Base-by-base conservation (phyloP, 495 filamentous ascomycete genomes). In the Penicillium silybi region DNA sequence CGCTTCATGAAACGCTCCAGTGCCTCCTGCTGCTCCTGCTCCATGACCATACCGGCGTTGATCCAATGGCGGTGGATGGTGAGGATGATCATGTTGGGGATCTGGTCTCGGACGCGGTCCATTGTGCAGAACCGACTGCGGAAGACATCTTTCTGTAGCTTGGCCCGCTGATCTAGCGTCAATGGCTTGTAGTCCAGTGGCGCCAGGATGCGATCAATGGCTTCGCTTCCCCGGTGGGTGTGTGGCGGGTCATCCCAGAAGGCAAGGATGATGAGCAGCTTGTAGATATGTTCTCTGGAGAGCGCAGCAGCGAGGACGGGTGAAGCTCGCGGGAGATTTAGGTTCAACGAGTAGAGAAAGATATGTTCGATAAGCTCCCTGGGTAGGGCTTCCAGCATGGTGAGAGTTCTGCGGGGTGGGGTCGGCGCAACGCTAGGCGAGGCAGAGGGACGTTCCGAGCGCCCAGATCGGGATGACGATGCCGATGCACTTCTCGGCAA, bases 311-410 rank as follows among this genome's bases (percentile, higher is more conserved):
- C 63, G 1, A 81, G 52, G 0, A 54, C 49, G 0, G 65, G 66
- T 4, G 77, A 80, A 4, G 72, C 63, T 16, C 69, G 65, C 7
- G 78, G 72, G 5, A 84, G 58, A 26, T 72, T 72, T 18, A 75
- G 37, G 48, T 83, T 80, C 53, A 77, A 44, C 18, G 73, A 67
- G 41, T 76, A 62, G 15, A 81, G 63, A 42, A 81, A 83, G 29
- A 83, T 78, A 44, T 67, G 60, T 57, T 82, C 74, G 27, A 84
- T 63, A 8, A 84, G 47, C 52, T 84, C 81, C 1, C 71, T 69
- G 1, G 80, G 81, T 1, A 84, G 63, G 10, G 56, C 54, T 56
- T 83, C 81, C 5, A 84, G 64, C 16, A 46, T 50, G 5, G 74
- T 76, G 40, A 73, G 58, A 6, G 54, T 57, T 5, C 56, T 59